Conservation (phyloP, 768 basidiomycete genomes). For the Hygrocybe coccinea region DNA sequence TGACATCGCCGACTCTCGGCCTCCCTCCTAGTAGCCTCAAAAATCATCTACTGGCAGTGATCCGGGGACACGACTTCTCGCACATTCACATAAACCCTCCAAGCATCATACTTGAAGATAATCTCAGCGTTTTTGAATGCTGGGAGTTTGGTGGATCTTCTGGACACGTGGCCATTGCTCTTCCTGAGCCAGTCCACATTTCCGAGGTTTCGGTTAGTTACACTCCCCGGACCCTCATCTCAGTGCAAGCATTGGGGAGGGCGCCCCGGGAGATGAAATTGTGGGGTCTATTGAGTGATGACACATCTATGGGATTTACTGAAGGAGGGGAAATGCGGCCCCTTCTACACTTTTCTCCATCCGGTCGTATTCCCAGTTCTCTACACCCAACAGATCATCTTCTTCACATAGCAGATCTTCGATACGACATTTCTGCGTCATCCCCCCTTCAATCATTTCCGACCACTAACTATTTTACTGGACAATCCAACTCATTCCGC, state of each 20-base stretch:
- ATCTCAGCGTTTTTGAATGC: constrained; percentile 8
- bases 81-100: constrained; percentile 3
- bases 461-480: not conserved
- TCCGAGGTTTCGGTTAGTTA: constrained; percentile 4
- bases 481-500: not conserved
- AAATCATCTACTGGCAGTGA: not conserved
- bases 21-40: not conserved
- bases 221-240: not conserved
- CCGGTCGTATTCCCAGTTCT: not conserved
- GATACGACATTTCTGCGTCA: not conserved
- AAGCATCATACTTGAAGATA: constrained; percentile 2
- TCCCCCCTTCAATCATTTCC: not conserved
- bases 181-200: constrained; percentile 3
- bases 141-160: constrained; percentile 8
- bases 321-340: not conserved
- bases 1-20: constrained; percentile 4
- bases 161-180: constrained; percentile 7
- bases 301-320: not conserved
- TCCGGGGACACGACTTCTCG: constrained; percentile 1
- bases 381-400: not conserved
- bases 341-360: not conserved
- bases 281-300: constrained; percentile 1
- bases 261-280: constrained; percentile 1
- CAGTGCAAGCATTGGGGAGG: not conserved
- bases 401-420: not conserved